Conservation (phyloP, 352 stramenopile genomes). For the Vaucheria bursata region DNA sequence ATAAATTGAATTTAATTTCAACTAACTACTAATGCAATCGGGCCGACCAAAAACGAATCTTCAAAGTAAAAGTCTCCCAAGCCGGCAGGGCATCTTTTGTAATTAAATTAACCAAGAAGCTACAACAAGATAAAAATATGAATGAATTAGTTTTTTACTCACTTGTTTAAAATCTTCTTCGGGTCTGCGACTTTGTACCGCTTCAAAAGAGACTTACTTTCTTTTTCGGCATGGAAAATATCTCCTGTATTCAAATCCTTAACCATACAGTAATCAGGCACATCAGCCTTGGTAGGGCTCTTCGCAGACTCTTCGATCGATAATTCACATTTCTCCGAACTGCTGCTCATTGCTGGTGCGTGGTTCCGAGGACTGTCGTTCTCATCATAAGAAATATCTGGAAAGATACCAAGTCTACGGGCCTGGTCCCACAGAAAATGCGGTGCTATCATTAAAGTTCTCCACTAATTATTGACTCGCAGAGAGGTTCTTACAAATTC, state of each 20-base stretch:
- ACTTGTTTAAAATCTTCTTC: not conserved
- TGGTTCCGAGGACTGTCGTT: not conserved
- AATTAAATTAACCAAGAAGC: too few species aligned
- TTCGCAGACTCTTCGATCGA: too few species aligned
- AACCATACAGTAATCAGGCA: not conserved
- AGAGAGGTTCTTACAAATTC: too few species aligned
- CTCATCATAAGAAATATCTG: not conserved
- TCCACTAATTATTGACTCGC: too few species aligned
- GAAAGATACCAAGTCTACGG: not conserved
- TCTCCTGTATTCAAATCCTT: conserved; percentile 2
- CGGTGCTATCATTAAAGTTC: not conserved
- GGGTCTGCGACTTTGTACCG: conserved; percentile 1
- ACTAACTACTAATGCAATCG: too few species aligned
- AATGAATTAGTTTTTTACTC: not conserved
- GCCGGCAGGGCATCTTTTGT: too few species aligned
- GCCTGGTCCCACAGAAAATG: not conserved
- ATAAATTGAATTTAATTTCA: too few species aligned
- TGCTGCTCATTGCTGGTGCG: not conserved
- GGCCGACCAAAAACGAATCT: too few species aligned
- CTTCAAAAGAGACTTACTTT: not conserved
- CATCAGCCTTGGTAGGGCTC: not conserved
- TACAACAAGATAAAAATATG: not conserved
- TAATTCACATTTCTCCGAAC: not conserved
- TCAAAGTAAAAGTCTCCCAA: too few species aligned
- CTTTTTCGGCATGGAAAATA: not conserved